Evolutionary conservation across 1,284 basidiomycete genomes (phyloP).

Genomic region (Fomitiporia mediterranea): DNA sequence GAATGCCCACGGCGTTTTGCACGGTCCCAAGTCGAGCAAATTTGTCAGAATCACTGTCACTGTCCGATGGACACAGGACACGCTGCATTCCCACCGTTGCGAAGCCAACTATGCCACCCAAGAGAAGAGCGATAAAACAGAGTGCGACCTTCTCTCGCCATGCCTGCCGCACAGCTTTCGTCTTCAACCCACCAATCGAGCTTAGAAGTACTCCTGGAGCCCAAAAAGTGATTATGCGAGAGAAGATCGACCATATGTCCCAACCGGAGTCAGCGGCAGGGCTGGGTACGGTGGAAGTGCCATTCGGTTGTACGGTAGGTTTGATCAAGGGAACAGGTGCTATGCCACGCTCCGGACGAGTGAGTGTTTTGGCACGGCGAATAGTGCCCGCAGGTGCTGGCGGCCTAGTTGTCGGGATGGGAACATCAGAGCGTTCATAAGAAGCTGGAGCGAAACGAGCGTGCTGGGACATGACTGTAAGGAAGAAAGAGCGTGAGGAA

Average conservation of each 20-base stretch:
- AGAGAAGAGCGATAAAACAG: constrained; percentile 76
- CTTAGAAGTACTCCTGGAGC: constrained; percentile 77
- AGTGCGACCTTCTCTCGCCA: constrained; percentile 98
- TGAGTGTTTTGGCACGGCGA: constrained; percentile 90
- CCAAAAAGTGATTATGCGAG: constrained; percentile 84
- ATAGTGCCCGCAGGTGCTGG: constrained; percentile 53
- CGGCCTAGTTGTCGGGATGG: constrained; percentile 60
- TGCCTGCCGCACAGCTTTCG: constrained; percentile 77
- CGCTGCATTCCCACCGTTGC: constrained; percentile 93
- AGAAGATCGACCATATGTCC: constrained; percentile 80
- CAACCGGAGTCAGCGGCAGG: constrained; percentile 38
- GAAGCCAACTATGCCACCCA: constrained; percentile 86
- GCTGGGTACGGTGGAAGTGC: constrained; percentile 31
- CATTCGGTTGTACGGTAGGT: constrained; percentile 45
- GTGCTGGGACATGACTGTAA: constrained; percentile 39
- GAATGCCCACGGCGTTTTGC: constrained; percentile 67
- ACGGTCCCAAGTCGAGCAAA: constrained; percentile 65
- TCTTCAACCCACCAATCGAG: constrained; percentile 76
- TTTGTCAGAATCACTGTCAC: constrained; percentile 51
- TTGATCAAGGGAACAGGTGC: constrained; percentile 94
- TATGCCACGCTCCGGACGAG: constrained; percentile 90
- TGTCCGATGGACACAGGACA: constrained; percentile 79
- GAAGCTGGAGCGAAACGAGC: constrained; percentile 54
- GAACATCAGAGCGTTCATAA: constrained; percentile 58
- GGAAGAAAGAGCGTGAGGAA: constrained; percentile 25